Percentiles rank a stretch among this genome's conserved stretches.
phyloP scores from a whole-genome alignment of 148 eudicot genomes.

The Arbutus unedo region DNA sequence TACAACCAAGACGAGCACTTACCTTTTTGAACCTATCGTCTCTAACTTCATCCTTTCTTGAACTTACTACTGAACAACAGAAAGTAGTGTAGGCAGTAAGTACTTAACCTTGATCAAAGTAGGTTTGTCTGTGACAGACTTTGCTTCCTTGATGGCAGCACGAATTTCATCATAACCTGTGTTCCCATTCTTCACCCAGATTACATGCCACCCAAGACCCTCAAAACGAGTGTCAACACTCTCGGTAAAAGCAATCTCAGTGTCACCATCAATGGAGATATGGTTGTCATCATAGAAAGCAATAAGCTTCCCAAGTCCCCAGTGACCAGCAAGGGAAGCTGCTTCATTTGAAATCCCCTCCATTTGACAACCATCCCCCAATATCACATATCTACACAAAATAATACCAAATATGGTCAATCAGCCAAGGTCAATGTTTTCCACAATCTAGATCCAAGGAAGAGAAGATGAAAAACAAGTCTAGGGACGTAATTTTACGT shows the following conservation, averaged over 20 bases:
- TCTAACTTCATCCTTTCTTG: not conserved
- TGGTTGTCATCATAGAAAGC: slow-evolving; percentile 97
- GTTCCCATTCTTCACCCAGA: slow-evolving; percentile 99
- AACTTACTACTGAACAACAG: not conserved
- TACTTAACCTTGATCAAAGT: slow-evolving; percentile 81
- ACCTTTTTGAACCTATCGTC: not conserved
- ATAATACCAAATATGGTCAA: slow-evolving; percentile 1
- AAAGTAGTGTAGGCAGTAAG: slow-evolving; percentile 3
- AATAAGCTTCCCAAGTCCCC: slow-evolving; percentile 99
- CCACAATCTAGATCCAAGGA: not conserved
- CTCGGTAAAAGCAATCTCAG: slow-evolving; percentile 97
- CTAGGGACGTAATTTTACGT: slow-evolving; percentile 48
- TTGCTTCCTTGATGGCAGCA: slow-evolving; percentile 97
- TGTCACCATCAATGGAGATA: slow-evolving; percentile 97
- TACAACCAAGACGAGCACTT: not conserved
- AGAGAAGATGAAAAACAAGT: not conserved
- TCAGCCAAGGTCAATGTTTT: not conserved
- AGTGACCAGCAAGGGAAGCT: slow-evolving; percentile 95
- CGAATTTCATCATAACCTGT: slow-evolving; percentile 92
- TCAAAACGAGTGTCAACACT: slow-evolving; percentile 80
- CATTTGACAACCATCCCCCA: slow-evolving; percentile 99
- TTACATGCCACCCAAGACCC: slow-evolving; percentile 98
- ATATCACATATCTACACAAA: slow-evolving; percentile 52
- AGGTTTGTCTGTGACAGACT: slow-evolving; percentile 89
- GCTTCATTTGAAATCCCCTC: slow-evolving; percentile 95